Percentiles rank a stretch among this genome's conserved stretches.
Evolutionary conservation across 2,329 filamentous ascomycete species (phyloP).

Genomic region (Coniochaeta prunicola): DNA sequence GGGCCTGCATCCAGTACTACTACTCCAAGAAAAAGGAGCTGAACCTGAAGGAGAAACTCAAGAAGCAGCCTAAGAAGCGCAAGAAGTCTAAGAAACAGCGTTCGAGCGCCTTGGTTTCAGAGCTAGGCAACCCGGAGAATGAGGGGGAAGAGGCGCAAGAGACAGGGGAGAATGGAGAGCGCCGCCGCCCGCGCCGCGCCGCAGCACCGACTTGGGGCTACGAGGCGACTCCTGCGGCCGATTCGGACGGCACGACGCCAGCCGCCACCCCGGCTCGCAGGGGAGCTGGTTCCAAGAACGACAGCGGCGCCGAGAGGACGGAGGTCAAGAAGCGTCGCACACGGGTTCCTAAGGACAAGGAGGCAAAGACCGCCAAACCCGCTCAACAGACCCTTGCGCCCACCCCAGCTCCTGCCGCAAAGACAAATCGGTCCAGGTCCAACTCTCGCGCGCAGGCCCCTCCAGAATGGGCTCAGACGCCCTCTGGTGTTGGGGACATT

Average conservation of each 20-base stretch:
- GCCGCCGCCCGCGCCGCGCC: conserved; percentile 53
- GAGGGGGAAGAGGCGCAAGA: conserved; percentile 50
- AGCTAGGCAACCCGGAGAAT: conserved; percentile 53
- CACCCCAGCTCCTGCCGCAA: conserved; percentile 30
- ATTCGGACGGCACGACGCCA: conserved; percentile 53
- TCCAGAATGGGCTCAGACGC: conserved; percentile 30
- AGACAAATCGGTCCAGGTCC: conserved; percentile 44
- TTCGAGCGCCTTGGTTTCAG: conserved; percentile 58
- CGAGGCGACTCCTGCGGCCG: conserved; percentile 36
- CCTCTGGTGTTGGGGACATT: conserved; percentile 28
- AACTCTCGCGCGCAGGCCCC: conserved; percentile 40
- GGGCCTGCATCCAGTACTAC: conserved; percentile 79
- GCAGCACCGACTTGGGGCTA: conserved; percentile 66
- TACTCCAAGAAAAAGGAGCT: conserved; percentile 71
- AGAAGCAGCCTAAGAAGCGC: conserved; percentile 52
- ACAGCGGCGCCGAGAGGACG: conserved; percentile 36
- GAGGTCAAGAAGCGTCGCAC: conserved; percentile 26
- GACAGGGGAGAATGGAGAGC: conserved; percentile 51
- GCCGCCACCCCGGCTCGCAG: conserved; percentile 51
- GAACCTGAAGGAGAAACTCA: conserved; percentile 70
- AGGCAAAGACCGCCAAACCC: conserved; percentile 31
- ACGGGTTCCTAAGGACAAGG: conserved; percentile 28
- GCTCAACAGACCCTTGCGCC: conserved; percentile 37
- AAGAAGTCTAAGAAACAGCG: conserved; percentile 52
- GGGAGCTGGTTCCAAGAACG: conserved; percentile 31